phyloP scores from a whole-genome alignment of 2,329 filamentous ascomycete genomes.

The Calonectria pseudoturangicola region DNA sequence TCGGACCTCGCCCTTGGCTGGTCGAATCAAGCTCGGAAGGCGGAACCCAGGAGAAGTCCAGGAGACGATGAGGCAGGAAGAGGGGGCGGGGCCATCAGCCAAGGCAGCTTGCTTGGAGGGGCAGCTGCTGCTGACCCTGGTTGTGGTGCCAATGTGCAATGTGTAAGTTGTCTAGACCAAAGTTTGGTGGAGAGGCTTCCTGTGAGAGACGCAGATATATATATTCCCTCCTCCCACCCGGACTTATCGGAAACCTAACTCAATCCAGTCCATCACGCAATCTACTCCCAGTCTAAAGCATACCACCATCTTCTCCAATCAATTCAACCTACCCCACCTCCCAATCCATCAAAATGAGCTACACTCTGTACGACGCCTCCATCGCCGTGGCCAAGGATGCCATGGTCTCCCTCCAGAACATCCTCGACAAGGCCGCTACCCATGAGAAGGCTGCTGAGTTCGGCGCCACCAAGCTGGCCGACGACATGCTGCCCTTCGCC shows the following conservation, averaged over 20 bases:
- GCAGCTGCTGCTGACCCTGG: background rate
- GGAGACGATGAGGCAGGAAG: conserved; percentile 39
- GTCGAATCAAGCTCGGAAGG: background rate
- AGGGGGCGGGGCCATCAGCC: background rate
- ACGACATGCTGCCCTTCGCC: conserved; percentile 66
- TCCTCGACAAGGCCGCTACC: conserved; percentile 62
- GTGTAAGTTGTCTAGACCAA: conserved; percentile 11
- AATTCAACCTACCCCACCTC: conserved; percentile 15
- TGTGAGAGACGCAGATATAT: conserved; percentile 36
- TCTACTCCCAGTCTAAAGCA: conserved; percentile 32
- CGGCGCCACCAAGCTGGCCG: conserved; percentile 56
- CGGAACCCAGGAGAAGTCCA: background rate
- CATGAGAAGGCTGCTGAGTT: conserved; percentile 55
- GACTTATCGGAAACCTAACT: conserved; percentile 23
- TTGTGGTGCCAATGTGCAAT: background rate
- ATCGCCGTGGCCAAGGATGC: conserved; percentile 57
- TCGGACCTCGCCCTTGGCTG: background rate
- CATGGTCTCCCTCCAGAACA: conserved; percentile 56
- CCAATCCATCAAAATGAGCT: conserved; percentile 57
- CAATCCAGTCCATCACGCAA: conserved; percentile 47
- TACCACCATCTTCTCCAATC: conserved; percentile 25
- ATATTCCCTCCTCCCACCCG: conserved; percentile 39
- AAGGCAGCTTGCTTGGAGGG: conserved; percentile 4
- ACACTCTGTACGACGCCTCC: conserved; percentile 65
- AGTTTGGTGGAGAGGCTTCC: conserved; percentile 2